These are phyloP conservation scores for Aspergillus sp. DNA, from an alignment of 2,329 filamentous ascomycete species.

Conservation along the genomic window DNA sequence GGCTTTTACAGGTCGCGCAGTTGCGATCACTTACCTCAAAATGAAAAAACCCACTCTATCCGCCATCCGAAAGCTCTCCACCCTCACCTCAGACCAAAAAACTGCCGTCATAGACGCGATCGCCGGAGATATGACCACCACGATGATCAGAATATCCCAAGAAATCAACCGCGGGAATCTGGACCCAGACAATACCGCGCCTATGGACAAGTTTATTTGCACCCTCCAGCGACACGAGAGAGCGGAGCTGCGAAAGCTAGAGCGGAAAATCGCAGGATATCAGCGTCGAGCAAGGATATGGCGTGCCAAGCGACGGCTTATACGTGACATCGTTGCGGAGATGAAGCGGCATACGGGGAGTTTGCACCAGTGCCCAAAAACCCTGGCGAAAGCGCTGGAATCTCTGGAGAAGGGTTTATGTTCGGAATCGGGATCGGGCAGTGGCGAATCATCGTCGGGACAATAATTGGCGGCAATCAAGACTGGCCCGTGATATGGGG, in stretches of 20 bases:
- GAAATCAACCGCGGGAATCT: constrained; percentile 27
- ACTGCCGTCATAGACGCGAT: constrained; percentile 25
- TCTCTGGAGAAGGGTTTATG: neutral
- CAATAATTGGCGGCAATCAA: neutral
- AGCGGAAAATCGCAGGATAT: constrained; percentile 20
- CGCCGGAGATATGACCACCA: constrained; percentile 30
- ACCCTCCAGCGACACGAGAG: constrained; percentile 24
- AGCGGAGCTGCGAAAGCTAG: constrained; percentile 17
- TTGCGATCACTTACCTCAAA: neutral
- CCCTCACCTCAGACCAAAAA: constrained; percentile 21
- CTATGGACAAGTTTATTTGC: constrained; percentile 28
- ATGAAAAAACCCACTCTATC: neutral
- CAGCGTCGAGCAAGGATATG: constrained; percentile 16
- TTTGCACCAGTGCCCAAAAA: neutral
- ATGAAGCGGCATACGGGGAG: constrained; percentile 18
- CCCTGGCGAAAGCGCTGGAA: too few species aligned
- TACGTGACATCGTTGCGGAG: constrained; percentile 21
- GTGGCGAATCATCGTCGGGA: neutral
- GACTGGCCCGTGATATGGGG: neutral
- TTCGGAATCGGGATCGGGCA: constrained; percentile 14
- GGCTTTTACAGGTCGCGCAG: neutral
- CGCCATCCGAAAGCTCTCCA: constrained; percentile 13
- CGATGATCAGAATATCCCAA: constrained; percentile 29
- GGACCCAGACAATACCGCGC: constrained; percentile 19
- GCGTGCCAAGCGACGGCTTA: constrained; percentile 19